A percentile compares a stretch with the other conserved stretches of the same genome.
Evolutionary conservation across 2,329 filamentous ascomycete genomes (phyloP).

Genomic region (Exophiala bonariae): DNA sequence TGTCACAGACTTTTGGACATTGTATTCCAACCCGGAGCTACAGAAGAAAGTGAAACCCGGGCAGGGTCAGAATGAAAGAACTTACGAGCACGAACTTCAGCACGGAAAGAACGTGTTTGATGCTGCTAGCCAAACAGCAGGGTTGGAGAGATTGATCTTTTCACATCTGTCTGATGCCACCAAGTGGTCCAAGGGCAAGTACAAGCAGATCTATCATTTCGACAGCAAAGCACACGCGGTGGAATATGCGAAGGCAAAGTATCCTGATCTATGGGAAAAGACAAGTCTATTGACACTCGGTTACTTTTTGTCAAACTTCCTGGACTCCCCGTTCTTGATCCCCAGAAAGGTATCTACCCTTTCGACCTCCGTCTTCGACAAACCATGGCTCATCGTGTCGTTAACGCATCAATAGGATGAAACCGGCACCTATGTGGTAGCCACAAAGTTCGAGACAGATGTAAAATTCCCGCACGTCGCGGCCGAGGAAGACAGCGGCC

Average conservation of each 20-base stretch:
- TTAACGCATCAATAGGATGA: conserved; percentile 7
- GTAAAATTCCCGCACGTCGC: conserved; percentile 43
- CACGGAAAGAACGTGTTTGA: conserved; percentile 59
- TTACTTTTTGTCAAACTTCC: conserved; percentile 7
- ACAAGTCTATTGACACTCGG: conserved; percentile 36
- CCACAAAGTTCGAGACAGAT: conserved; percentile 7
- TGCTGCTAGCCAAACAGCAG: conserved; percentile 47
- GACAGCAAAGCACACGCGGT: conserved; percentile 56
- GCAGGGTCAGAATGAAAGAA: conserved; percentile 37
- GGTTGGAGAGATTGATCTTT: conserved; percentile 50
- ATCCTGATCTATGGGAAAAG: conserved; percentile 49
- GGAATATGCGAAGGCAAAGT: conserved; percentile 43
- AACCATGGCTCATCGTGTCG: no score
- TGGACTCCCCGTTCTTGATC: conserved; percentile 3
- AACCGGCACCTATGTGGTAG: conserved; percentile 10
- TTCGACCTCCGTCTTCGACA: neutral
- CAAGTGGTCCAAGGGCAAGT: conserved; percentile 48
- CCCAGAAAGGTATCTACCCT: conserved; percentile 8
- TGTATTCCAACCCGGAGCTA: conserved; percentile 46
- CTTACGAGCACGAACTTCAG: conserved; percentile 50
- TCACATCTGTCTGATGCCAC: conserved; percentile 53
- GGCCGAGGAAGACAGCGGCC: conserved; percentile 40
- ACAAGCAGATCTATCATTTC: conserved; percentile 54
- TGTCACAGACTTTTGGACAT: conserved; percentile 58
- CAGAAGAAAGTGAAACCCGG: conserved; percentile 24